Base-by-base conservation (phyloP, 306 rosid species). In the Gastrolobium villosum region DNA sequence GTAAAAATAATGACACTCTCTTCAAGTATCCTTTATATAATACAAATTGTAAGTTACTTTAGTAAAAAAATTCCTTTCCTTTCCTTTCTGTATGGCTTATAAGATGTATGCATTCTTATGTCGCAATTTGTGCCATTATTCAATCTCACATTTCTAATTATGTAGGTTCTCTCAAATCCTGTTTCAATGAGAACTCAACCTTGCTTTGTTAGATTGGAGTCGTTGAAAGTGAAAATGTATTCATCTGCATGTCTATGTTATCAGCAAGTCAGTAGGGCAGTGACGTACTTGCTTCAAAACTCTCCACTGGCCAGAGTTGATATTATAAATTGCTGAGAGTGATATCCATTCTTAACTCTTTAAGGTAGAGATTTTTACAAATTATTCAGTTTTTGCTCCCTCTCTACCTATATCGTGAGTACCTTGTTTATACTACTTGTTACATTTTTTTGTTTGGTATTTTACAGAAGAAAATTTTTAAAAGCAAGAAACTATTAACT, bases 141-240 rank as follows among this genome's bases (percentile, higher is more conserved):
- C 14, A 31, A 6, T 57, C 20, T 60, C 1, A 11, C 13, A 8
- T 20, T 20, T 20, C 26, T 20, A 20, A 20, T 1, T 20, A 20
- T 54, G 52, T 54, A 71, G 63, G 54, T 8, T 52, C 7, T 5
- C 41, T 13, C 15, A 3, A n/a, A 20, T 7, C n/a, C 6, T 4
- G 5, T 3, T 65, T 8, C 55, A n/a, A 3, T n/a, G 8, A 40
- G 26, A 4, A 7, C 10, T 65, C 74, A 30, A 40, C 74, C 74
- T 31, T 53, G 44, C 44, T 76, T 65, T 53, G 35, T 7, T n/a
- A 20, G 10, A 40, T 40, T 65, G 81, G 41, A 41, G 66, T 5
- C 26, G n/a, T 13, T 76, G 79, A 45, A 9, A 8, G 26, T 76
- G 65, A 35, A 15, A 43, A n/a, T 20, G 15, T 4, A 31, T 30